Evolutionary conservation across 148 eudicot genomes (phyloP), one percentile per base, ranked within the genome.

Genomic region (Simmondsia chinensis): DNA sequence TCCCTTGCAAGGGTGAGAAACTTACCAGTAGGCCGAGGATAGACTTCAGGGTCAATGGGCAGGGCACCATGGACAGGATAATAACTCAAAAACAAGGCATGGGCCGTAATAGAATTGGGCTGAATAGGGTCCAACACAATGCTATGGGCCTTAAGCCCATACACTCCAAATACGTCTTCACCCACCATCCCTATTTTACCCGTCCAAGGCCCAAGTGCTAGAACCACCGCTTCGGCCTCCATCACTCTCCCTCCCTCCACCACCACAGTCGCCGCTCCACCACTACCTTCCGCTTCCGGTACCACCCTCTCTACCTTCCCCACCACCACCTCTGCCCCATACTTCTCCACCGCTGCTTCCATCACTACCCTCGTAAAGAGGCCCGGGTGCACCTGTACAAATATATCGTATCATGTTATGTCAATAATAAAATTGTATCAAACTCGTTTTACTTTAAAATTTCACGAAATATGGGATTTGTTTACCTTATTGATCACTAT

Each of bases 121-220:
- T 75, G 82, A 30, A 63, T 84, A 7, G 97, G 91, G 61, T 84
- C 79, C 65, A 88, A 24, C 2, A 88, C 80, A 20, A 83, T 74
- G 46, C 97, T 80, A 52, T 88, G 91, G 17, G 87, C 91, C 67
- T 80, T 88, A 6, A 77, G 30, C 60, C 97, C 97, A 65, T 68
- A 59, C 6, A 83, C 91, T 49, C 84, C 60, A 51, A 88, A 80
- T 40, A 19, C 2, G 75, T 66, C 2, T 64, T 54, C n/a, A n/a
- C n/a, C n/a, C 69, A 88, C 7, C 1, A 73, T 12, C 9, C 39
- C 54, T 30, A 88, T 32, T 37, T 71, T 77, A 4, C 57, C 50
- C 7, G 72, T 57, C 97, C 97, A 88, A 17, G 94, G 97, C 72
- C 94, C 97, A 60, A 88, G 65, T 0, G 97, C 91, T 48, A 88